Evolutionary conservation across 495 filamentous ascomycete genomes (phyloP).

Genomic region (Trichoderma parareesei): DNA sequence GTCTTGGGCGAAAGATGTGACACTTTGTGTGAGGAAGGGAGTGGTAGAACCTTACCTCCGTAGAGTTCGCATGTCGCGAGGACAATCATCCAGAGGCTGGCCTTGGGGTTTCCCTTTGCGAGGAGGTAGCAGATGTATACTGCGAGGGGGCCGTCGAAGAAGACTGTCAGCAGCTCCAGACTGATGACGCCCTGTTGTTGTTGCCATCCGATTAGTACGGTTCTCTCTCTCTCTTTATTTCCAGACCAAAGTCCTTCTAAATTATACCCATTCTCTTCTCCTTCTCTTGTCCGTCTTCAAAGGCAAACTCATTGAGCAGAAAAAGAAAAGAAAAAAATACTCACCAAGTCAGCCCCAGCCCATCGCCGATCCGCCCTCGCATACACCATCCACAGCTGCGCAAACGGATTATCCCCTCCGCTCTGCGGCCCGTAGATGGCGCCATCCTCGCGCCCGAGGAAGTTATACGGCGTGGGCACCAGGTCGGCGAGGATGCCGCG

Average conservation of each 20-base stretch:
- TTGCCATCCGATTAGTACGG: neutral
- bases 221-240: too few species aligned
- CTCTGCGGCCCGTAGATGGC: constrained; percentile 67
- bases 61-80: constrained; percentile 93
- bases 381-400: constrained; percentile 85
- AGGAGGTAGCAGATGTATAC: constrained; percentile 62
- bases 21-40: too few species aligned
- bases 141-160: constrained; percentile 66
- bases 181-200: constrained; percentile 53
- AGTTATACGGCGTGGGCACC: constrained; percentile 34
- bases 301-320: too few species aligned
- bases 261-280: too few species aligned
- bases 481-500: constrained; percentile 17
- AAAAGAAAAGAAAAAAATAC: constrained; percentile 12
- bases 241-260: too few species aligned
- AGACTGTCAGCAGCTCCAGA: constrained; percentile 79
- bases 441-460: constrained; percentile 32
- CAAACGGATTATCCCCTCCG: constrained; percentile 50
- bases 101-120: constrained; percentile 45
- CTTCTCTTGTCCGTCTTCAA: too few species aligned
- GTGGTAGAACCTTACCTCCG: too few species aligned
- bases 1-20: too few species aligned
- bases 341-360: constrained; percentile 63
- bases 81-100: constrained; percentile 62
- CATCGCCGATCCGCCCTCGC: constrained; percentile 79